phyloP scores from a whole-genome alignment of 1,284 basidiomycete genomes.

The Papiliotrema laurentii region DNA sequence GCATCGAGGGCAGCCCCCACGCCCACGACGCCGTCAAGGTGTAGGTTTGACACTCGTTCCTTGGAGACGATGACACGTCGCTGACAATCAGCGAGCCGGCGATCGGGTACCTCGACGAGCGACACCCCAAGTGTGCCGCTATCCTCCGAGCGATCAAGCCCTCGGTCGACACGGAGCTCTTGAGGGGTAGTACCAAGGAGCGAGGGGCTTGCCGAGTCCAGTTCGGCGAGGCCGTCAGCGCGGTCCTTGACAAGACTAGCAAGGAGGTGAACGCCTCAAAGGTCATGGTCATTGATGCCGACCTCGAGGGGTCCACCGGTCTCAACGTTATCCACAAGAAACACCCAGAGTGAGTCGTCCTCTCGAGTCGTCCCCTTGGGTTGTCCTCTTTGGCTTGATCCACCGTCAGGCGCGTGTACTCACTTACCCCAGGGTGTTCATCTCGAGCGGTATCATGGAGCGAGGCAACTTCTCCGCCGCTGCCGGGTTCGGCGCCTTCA shows the following conservation, averaged over 20 bases:
- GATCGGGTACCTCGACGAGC: constrained; percentile 62
- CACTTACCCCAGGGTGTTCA: constrained; percentile 54
- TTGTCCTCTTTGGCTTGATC: too few relatives aligned
- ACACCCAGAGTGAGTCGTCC: constrained; percentile 65
- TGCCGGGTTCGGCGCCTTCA: constrained; percentile 67
- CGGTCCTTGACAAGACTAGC: constrained; percentile 64
- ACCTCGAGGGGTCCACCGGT: constrained; percentile 80
- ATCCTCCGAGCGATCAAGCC: constrained; percentile 67
- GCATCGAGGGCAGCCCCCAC: constrained; percentile 69
- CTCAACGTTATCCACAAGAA: constrained; percentile 78
- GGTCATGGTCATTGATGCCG: constrained; percentile 81
- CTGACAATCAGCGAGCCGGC: constrained; percentile 62
- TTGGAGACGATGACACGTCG: not conserved
- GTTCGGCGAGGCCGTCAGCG: constrained; percentile 75
- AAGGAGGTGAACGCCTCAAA: constrained; percentile 72
- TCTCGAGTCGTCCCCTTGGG: too few relatives aligned
- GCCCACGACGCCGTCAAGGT: constrained; percentile 69
- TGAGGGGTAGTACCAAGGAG: constrained; percentile 66
- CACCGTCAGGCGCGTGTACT: not conserved
- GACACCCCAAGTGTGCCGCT: constrained; percentile 56
- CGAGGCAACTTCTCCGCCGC: constrained; percentile 76
- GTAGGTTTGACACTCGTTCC: constrained; percentile 4
- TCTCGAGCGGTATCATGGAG: constrained; percentile 78
- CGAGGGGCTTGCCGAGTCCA: constrained; percentile 70
- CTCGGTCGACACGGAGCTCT: constrained; percentile 55